Conservation (phyloP, 257 asterid species). For the Verbena officinalis region DNA sequence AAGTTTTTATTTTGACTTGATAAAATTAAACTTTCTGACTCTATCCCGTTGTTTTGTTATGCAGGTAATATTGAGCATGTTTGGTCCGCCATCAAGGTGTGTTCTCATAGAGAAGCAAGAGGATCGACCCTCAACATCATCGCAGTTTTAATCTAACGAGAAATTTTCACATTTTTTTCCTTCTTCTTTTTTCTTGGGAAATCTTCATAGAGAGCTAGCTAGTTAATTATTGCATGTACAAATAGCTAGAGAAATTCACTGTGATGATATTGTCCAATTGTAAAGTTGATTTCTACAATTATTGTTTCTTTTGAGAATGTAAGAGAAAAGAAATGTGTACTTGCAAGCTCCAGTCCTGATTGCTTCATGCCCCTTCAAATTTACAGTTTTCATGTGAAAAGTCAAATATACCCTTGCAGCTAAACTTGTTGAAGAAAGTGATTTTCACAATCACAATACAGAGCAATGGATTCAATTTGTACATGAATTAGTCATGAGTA, state of each 20-base stretch:
- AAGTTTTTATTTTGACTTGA: too few relatives aligned
- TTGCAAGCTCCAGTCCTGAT: slow-evolving; percentile 9
- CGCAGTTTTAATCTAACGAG: slow-evolving; percentile 54
- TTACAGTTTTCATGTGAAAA: slow-evolving; percentile 3
- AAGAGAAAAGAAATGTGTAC: background rate
- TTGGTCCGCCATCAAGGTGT: slow-evolving; percentile 98
- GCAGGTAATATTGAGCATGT: slow-evolving; percentile 90
- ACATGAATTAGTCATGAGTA: too few relatives aligned
- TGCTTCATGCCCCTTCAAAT: background rate
- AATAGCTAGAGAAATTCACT: slow-evolving; percentile 31
- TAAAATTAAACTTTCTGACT: too few relatives aligned
- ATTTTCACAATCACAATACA: too few relatives aligned
- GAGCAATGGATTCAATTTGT: too few relatives aligned
- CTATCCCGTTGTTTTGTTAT: background rate
- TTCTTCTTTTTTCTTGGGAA: background rate
- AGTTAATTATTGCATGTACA: slow-evolving; percentile 36
- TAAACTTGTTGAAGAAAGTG: too few relatives aligned
- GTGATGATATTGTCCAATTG: slow-evolving; percentile 35
- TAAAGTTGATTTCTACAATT: slow-evolving; percentile 33
- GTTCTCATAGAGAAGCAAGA: slow-evolving; percentile 93
- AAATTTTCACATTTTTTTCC: slow-evolving; percentile 14
- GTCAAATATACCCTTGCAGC: slow-evolving; percentile 22
- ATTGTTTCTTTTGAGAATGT: slow-evolving; percentile 7
- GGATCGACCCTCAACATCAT: slow-evolving; percentile 88
- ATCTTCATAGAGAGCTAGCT: slow-evolving; percentile 14